Conservation (phyloP, 1,139 yeast species). For the Nakaseomyces nivariensis region DNA sequence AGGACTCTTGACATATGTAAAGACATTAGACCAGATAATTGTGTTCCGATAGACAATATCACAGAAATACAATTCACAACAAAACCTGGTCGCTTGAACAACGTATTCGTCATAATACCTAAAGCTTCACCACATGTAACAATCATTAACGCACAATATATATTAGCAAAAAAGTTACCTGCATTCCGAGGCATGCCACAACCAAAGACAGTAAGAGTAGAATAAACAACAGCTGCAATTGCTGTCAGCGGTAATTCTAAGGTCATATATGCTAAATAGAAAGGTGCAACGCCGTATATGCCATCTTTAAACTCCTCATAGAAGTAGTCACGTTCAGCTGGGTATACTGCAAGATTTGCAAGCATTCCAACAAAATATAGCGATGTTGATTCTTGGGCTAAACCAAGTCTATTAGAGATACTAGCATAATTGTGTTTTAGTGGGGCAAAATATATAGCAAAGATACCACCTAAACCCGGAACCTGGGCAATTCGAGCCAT, state of each 20-base stretch:
- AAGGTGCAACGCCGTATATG: slow-evolving; percentile 58
- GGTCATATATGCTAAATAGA: slow-evolving; percentile 52
- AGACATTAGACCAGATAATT: slow-evolving; percentile 86
- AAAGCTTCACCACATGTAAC: slow-evolving; percentile 75
- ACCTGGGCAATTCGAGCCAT: slow-evolving; percentile 62
- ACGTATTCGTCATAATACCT: slow-evolving; percentile 69
- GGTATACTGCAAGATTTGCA: slow-evolving; percentile 66
- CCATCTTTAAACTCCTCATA: slow-evolving; percentile 73
- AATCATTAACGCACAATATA: slow-evolving; percentile 44
- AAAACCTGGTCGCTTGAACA: slow-evolving; percentile 66
- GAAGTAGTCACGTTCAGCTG: slow-evolving; percentile 62
- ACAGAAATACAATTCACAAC: slow-evolving; percentile 65
- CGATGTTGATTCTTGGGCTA: slow-evolving; percentile 64
- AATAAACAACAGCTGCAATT: slow-evolving; percentile 47
- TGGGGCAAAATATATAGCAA: slow-evolving; percentile 66
- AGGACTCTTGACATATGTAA: slow-evolving; percentile 61
- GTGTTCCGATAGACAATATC: slow-evolving; percentile 55
- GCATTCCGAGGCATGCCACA: slow-evolving; percentile 67
- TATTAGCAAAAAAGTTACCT: slow-evolving; percentile 55
- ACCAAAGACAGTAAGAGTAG: slow-evolving; percentile 55
- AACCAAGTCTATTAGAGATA: slow-evolving; percentile 57
- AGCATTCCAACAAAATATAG: slow-evolving; percentile 73
- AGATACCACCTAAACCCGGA: slow-evolving; percentile 52
- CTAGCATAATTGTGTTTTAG: slow-evolving; percentile 49
- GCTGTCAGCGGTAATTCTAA: slow-evolving; percentile 71